Evolutionary conservation across 1,139 yeast genomes (phyloP).

Genomic region (Magnusiomyces suaveolens): DNA sequence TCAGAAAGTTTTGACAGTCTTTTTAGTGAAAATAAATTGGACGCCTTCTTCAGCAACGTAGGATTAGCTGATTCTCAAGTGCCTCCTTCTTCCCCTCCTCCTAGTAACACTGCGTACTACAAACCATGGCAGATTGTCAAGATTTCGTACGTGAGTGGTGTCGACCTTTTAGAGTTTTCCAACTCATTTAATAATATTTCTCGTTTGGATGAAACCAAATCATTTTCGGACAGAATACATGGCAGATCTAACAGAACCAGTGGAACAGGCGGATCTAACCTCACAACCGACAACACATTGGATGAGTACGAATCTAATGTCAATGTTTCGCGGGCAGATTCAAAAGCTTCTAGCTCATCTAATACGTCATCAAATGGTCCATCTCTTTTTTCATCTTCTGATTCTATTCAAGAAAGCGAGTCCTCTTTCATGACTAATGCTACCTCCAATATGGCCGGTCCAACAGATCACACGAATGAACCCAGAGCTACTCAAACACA

Average conservation of each 20-base stretch:
- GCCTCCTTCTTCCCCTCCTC: neutral
- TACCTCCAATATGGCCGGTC: neutral
- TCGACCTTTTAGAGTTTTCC: neutral
- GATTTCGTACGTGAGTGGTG: conserved; percentile 2
- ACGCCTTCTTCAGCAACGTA: neutral
- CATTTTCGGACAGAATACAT: neutral
- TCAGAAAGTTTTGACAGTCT: neutral
- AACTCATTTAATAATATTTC: neutral
- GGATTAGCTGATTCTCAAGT: neutral
- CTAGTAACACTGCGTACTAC: neutral
- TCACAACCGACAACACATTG: neutral
- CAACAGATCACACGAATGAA: neutral
- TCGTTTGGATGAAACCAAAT: neutral
- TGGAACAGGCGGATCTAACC: neutral
- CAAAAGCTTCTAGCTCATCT: neutral
- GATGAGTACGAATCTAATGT: neutral
- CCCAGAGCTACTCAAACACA: neutral
- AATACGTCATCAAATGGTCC: neutral
- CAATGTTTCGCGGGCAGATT: conserved; percentile 1
- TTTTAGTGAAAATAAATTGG: neutral
- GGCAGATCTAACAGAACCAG: neutral
- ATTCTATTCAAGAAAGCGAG: neutral
- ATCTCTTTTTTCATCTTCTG: neutral
- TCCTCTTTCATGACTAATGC: neutral
- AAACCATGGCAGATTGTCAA: conserved; percentile 4